Evolutionary conservation across 106 monocot species (phyloP), one percentile per base, ranked within the genome.

Genomic region (Dendrobium catenatum): DNA sequence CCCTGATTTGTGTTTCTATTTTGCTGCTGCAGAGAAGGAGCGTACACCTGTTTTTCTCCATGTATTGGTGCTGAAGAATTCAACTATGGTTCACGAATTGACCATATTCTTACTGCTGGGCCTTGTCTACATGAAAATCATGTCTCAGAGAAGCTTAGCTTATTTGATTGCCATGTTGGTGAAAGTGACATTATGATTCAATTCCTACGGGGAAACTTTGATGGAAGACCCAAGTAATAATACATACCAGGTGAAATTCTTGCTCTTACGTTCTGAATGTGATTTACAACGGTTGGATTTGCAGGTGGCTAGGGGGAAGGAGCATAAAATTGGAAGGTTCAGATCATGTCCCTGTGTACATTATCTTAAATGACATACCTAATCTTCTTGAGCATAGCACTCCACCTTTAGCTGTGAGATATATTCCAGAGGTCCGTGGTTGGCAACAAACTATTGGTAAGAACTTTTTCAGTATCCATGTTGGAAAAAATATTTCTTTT

Each of bases 81-180:
- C 83, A 99, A 99, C 78, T 99, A 93, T 81, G 99, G 95, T 70
- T 89, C 93, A 68, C 87, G 99, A 86, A 99, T 99, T 77, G 99
- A 99, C 78, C 99, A 91, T 85, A 95, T 99, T 79, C 87, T 99
- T 59, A 83, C 91, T 81, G 83, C 93, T 80, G 99, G 95, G 61
- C 68, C 81, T 48, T 99, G 99, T 85, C 81, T 99, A 77, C 99
- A 99, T 88, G 51, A 82, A 68, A 72, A 79, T 61, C 27, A 82
- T 85, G 73, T 82, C 75, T 58, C 51, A 41, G 89, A 91, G 73
- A 89, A 66, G 19, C 94, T 93, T 84, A 89, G 67, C 84, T 81
- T 99, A 58, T 77, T 99, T 15, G 9, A 82, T 81, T 99, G 99
- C 80, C 93, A 99, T 93, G 91, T 93, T 29, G 79, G 81, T 81